These are phyloP conservation scores for Blastomyces parvus DNA, from an alignment of 2,329 filamentous ascomycete species.

Conservation along the genomic window DNA sequence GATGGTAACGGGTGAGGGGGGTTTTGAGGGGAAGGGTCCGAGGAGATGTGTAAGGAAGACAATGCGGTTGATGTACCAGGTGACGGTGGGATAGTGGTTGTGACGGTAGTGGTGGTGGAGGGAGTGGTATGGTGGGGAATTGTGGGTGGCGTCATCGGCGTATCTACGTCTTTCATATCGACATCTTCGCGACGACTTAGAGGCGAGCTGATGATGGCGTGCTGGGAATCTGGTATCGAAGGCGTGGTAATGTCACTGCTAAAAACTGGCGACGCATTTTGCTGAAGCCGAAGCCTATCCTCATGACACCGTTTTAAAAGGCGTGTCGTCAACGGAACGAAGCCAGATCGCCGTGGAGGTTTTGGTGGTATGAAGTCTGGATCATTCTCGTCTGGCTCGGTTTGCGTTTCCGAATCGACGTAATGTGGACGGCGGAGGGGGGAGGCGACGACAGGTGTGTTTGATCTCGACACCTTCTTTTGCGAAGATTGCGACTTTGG, in stretches of 20 bases:
- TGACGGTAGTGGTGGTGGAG: not conserved
- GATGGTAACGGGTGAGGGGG: slow-evolving; percentile 29
- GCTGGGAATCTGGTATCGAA: slow-evolving; percentile 10
- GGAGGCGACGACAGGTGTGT: slow-evolving; percentile 21
- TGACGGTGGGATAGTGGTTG: not conserved
- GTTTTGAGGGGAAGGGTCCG: slow-evolving; percentile 14
- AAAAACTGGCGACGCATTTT: slow-evolving; percentile 17
- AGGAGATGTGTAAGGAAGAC: not conserved
- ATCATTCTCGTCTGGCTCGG: slow-evolving; percentile 35
- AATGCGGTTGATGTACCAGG: not conserved
- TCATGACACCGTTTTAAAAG: slow-evolving; percentile 35
- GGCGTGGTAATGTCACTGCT: slow-evolving; percentile 13
- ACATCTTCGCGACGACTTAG: slow-evolving; percentile 12
- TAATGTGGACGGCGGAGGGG: slow-evolving; percentile 27
- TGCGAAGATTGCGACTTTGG: slow-evolving; percentile 21
- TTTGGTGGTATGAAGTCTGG: slow-evolving; percentile 16
- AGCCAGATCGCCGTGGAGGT: slow-evolving; percentile 22
- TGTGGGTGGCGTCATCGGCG: slow-evolving; percentile 20
- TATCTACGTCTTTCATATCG: slow-evolving; percentile 32
- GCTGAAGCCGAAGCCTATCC: slow-evolving; percentile 31
- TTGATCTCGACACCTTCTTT: slow-evolving; percentile 25
- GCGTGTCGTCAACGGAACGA: slow-evolving; percentile 35
- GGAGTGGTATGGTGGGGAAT: slow-evolving; percentile 6
- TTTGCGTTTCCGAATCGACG: slow-evolving; percentile 36
- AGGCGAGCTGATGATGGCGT: slow-evolving; percentile 12